Evolutionary conservation across 768 basidiomycete species (phyloP), one percentile per base, ranked within the genome.

Genomic region (Inosperma sp.): DNA sequence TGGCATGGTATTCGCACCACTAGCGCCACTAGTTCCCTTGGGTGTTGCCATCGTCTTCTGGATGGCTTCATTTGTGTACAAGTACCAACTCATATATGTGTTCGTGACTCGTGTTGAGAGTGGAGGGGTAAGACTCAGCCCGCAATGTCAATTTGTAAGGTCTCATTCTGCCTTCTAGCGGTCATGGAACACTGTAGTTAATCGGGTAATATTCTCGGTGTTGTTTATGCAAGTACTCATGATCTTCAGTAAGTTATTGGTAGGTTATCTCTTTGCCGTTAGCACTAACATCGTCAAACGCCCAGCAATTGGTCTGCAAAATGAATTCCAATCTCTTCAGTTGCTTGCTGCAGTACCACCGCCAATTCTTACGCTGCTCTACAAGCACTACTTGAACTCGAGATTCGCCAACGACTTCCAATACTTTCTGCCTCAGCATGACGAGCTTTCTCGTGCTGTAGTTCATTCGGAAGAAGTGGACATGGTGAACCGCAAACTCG

Each of bases 41-140:
- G 85, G 82, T 9, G 86, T 79, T 12, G 81, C 81, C 2, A 58
- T 83, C 21, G 83, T 89, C 21, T 87, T 88, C 64, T 92, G 87
- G 84, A 67, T 80, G 41, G 75, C 74, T 49, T 80, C 80, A 6
- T 78, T 78, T 73, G 82, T 85, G 16, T 89, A 88, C 74, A 93
- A 93, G 67, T 93, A 93, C 60, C 83, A 88, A 68, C 72, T 93
- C 22, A 84, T 92, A 76, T 93, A 88, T 62, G 86, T 89, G 35
- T 88, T 78, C 59, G 71, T 86, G 29, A 81, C 88, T 2, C 78
- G 78, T 47, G 82, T 86, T 13, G 92, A 94, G 68, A 85, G 81
- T 17, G 92, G 91, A 36, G 92, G 92, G 30, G 84, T 86, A 66
- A 59, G 83, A 45, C 36, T 30, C n/a, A n/a, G n/a, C n/a, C n/a